Evolutionary conservation across 179 eudicot genomes (phyloP).

Genomic region (Camellia oleifera): DNA sequence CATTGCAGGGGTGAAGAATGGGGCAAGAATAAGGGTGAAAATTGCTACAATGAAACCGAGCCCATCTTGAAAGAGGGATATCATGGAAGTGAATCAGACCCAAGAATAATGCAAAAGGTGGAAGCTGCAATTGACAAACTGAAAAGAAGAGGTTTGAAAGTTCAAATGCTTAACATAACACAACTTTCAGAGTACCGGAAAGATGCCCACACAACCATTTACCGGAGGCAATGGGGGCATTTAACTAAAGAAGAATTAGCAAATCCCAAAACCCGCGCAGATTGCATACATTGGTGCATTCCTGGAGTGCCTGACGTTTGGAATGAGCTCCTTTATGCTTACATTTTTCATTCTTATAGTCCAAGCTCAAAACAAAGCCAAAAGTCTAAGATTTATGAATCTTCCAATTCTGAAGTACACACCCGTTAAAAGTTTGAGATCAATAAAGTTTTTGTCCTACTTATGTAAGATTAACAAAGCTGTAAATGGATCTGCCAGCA

Average conservation of each 20-base stretch:
- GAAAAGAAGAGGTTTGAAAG: constrained; percentile 38
- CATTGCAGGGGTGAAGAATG: constrained; percentile 10
- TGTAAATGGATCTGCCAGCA: too few species aligned
- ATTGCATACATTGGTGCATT: constrained; percentile 78
- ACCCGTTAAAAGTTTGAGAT: too few species aligned
- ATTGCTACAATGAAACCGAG: constrained; percentile 13
- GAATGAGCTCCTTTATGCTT: constrained; percentile 61
- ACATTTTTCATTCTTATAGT: constrained; percentile 9
- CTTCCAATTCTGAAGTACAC: too few species aligned
- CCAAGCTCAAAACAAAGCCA: too few species aligned
- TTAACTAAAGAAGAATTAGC: constrained; percentile 33
- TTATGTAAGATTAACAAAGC: too few species aligned
- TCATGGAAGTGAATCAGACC: constrained; percentile 47
- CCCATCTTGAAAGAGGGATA: not conserved
- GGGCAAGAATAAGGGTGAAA: not conserved
- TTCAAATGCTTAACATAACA: constrained; percentile 61
- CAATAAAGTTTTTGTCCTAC: too few species aligned
- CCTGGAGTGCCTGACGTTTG: constrained; percentile 80
- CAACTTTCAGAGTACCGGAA: constrained; percentile 72
- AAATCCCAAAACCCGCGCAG: constrained; percentile 49
- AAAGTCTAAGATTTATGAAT: too few species aligned
- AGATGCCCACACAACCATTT: constrained; percentile 70
- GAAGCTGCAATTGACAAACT: constrained; percentile 33
- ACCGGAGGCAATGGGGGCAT: constrained; percentile 44
- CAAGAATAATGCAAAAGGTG: constrained; percentile 42